A percentile compares a stretch with the other conserved stretches of the same genome.
phyloP scores from a whole-genome alignment of 2,329 filamentous ascomycete genomes.

The Arthrobotrys entomopaga region DNA sequence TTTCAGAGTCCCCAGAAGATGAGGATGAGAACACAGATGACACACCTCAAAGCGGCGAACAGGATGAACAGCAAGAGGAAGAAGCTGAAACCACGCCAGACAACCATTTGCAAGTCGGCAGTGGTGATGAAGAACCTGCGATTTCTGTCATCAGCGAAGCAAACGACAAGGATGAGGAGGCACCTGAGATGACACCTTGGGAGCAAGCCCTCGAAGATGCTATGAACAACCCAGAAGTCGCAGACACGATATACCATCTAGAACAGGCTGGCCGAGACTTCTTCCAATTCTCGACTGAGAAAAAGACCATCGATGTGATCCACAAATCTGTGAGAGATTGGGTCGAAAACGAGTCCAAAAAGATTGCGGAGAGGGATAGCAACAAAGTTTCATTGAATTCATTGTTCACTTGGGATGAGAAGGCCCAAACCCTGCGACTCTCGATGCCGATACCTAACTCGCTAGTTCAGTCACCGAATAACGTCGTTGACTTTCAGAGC shows the following conservation, averaged over 20 bases:
- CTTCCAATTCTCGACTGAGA: conserved; percentile 49
- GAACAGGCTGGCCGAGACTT: conserved; percentile 53
- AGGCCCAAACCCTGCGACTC: conserved; percentile 35
- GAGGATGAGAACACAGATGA: conserved; percentile 6
- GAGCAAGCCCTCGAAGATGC: conserved; percentile 26
- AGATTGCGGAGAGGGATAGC: conserved; percentile 34
- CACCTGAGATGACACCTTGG: conserved; percentile 18
- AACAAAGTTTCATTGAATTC: conserved; percentile 38
- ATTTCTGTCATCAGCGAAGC: conserved; percentile 35
- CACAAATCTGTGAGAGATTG: conserved; percentile 54
- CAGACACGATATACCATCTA: conserved; percentile 50
- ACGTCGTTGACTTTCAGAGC: conserved; percentile 42
- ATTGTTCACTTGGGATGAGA: conserved; percentile 48
- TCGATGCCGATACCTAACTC: conserved; percentile 42
- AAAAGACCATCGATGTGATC: conserved; percentile 45
- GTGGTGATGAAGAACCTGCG: conserved; percentile 14
- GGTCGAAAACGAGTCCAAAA: conserved; percentile 48
- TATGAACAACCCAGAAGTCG: conserved; percentile 47
- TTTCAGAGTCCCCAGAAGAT: conserved; percentile 15
- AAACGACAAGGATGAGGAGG: background rate
- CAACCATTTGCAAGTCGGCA: background rate
- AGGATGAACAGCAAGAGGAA: background rate
- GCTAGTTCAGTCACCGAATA: conserved; percentile 35
- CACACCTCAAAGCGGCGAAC: background rate
- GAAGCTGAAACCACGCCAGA: conserved; percentile 6